Evolutionary conservation across 1,284 basidiomycete species (phyloP).

Genomic region (Leccinum ponderosum): DNA sequence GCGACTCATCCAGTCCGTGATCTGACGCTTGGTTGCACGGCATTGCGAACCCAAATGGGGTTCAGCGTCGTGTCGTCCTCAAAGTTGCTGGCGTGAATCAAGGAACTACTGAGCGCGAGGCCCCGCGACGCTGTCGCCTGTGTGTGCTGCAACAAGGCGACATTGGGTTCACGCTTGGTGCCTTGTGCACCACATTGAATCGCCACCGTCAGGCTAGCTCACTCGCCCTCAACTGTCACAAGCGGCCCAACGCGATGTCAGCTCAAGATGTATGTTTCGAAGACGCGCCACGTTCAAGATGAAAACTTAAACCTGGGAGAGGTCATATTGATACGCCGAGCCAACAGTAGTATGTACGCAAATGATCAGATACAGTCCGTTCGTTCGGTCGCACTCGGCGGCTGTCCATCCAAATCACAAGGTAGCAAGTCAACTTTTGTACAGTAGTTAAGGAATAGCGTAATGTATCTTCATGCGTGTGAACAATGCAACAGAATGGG

Average conservation of each 20-base stretch:
- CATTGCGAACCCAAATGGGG: conserved; percentile 17
- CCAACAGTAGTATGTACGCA: not conserved
- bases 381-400: conserved; percentile 14
- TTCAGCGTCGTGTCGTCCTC: conserved; percentile 5
- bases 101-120: conserved; percentile 1
- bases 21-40: conserved; percentile 7
- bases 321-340: not conserved
- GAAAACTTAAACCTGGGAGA: conserved; percentile 4
- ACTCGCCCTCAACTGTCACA: conserved; percentile 5
- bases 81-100: conserved; percentile 9
- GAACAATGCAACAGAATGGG: conserved; percentile 33
- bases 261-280: conserved; percentile 7
- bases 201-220: not conserved
- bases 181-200: conserved; percentile 12
- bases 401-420: conserved; percentile 10
- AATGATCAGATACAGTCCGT: conserved; percentile 4
- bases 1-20: conserved; percentile 7
- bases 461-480: conserved; percentile 36
- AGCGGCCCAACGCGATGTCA: conserved; percentile 15
- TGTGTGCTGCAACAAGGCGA: conserved; percentile 11
- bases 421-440: conserved; percentile 21
- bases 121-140: conserved; percentile 4
- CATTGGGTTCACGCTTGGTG: conserved; percentile 12
- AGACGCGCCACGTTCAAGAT: not conserved
- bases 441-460: conserved; percentile 34